Evolutionary conservation across 106 monocot genomes (phyloP), one percentile per base, ranked within the genome.

Genomic region (Dioscorea zingiberensis): DNA sequence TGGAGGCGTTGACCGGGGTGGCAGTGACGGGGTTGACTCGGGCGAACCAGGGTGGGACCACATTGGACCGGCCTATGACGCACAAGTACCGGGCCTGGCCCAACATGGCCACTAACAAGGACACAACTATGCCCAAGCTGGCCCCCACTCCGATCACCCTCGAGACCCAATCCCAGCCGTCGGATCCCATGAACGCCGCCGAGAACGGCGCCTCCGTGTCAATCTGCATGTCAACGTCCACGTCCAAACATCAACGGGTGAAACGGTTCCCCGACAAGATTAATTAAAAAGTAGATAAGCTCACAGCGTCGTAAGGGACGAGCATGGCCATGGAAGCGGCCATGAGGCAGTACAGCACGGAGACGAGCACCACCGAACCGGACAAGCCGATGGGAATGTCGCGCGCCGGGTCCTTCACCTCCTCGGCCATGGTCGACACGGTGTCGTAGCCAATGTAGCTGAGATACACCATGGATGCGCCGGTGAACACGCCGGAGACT

Each of bases 401-500:
- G 12, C 83, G 76, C 11, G 67, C 44, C 9, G 97, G 97, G 56
- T 74, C 48, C 69, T 78, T 68, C 27, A 86, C 86, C 80, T 98
- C 97, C 80, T 98, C 97, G 27, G 97, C 97, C 97, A 98, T 89
- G n/a, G 97, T 98, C 22, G 97, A 98, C 24, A 98, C 97, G 68
- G 97, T 93, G 59, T 98, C 97, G 75, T 93, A 98, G 23, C 97
- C 97, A 48, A 98, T 93, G 73, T 98, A 98, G 72, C 92, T 93
- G 15, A 98, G 53, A 69, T 93, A 98, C 13, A 98, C 92, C 78
- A 76, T 62, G 32, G 97, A 78, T 0, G 97, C 92, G 13, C 92
- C 92, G 25, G 76, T 68, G 79, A 98, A 89, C 1, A 98, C 84
- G 2, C 92, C 97, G 25, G 72, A 44, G 13, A 64, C 76, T 22